A percentile compares a stretch with the other conserved stretches of the same genome.
Conservation (phyloP, 257 asterid species). For the Ilex asprella region DNA sequence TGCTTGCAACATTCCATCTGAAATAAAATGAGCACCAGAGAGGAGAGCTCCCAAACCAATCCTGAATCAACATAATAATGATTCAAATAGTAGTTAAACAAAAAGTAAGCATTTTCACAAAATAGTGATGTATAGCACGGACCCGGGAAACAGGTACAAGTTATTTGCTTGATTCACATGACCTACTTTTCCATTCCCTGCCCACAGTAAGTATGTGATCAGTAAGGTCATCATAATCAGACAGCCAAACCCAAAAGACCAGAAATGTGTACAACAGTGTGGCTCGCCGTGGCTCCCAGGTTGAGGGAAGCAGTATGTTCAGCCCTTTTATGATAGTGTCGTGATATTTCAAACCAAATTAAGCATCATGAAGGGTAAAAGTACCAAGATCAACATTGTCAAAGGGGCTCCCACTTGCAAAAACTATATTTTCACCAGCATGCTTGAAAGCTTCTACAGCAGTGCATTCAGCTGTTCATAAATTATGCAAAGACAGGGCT, state of each 20-base stretch:
- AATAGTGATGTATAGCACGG: slow-evolving; percentile 22
- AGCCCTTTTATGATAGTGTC: no score
- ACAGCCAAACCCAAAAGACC: neutral
- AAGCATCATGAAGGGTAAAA: neutral
- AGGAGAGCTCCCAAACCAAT: slow-evolving; percentile 97
- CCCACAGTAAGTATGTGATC: slow-evolving; percentile 15
- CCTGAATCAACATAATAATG: slow-evolving; percentile 33
- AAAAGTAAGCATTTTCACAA: neutral
- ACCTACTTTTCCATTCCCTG: slow-evolving; percentile 83
- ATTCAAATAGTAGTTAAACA: slow-evolving; percentile 10
- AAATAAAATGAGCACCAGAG: slow-evolving; percentile 79
- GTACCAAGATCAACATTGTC: slow-evolving; percentile 87
- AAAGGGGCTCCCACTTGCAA: slow-evolving; percentile 98
- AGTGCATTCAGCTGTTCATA: slow-evolving; percentile 89
- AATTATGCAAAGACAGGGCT: slow-evolving; percentile 20
- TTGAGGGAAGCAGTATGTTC: no score
- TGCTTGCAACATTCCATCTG: slow-evolving; percentile 92
- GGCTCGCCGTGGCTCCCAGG: no score
- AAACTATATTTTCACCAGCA: slow-evolving; percentile 90
- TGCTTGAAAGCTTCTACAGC: slow-evolving; percentile 83
- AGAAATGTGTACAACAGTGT: neutral
- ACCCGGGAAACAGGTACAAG: slow-evolving; percentile 99
- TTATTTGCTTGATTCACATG: slow-evolving; percentile 98
- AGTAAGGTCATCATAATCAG: slow-evolving; percentile 1
- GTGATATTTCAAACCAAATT: neutral